phyloP scores from a whole-genome alignment of 2,329 filamentous ascomycete genomes.

The Neofusicoccum sp. region DNA sequence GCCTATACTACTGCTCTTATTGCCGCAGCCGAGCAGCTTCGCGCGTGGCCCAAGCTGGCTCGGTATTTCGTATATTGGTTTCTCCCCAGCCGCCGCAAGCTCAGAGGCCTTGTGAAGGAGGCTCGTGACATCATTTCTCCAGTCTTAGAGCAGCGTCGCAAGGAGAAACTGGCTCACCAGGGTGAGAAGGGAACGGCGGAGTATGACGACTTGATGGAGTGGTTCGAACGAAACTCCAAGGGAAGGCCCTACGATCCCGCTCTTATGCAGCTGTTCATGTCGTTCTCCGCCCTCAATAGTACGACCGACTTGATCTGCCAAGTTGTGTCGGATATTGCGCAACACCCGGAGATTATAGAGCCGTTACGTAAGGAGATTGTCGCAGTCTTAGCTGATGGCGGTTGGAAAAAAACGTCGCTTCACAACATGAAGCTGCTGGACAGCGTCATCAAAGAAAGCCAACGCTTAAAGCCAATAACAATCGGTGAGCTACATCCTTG shows the following conservation, averaged over 20 bases:
- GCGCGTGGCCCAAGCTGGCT: constrained; percentile 34
- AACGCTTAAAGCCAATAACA: constrained; percentile 26
- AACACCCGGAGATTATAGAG: constrained; percentile 27
- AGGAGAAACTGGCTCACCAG: no score
- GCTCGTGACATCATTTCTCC: constrained; percentile 23
- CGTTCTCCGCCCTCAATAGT: constrained; percentile 23
- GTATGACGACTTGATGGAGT: constrained; percentile 23
- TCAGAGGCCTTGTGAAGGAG: constrained; percentile 31
- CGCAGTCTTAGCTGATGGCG: constrained; percentile 18
- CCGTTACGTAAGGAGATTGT: constrained; percentile 29
- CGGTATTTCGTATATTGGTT: constrained; percentile 36
- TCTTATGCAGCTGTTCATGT: constrained; percentile 19
- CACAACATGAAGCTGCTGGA: constrained; percentile 32
- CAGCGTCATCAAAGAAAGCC: constrained; percentile 33
- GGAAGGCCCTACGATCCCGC: constrained; percentile 20
- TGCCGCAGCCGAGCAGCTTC: constrained; percentile 31
- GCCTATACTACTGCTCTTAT: constrained; percentile 38
- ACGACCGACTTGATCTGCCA: constrained; percentile 27
- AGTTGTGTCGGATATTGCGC: constrained; percentile 24
- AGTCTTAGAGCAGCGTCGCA: no score
- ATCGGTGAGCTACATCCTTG: no score
- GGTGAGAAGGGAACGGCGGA: no score
- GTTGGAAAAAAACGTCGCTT: constrained; percentile 30
- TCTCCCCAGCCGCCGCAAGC: constrained; percentile 32
- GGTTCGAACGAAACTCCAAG: constrained; percentile 24